phyloP scores from a whole-genome alignment of 306 rosid genomes.

The Castanea crenata region DNA sequence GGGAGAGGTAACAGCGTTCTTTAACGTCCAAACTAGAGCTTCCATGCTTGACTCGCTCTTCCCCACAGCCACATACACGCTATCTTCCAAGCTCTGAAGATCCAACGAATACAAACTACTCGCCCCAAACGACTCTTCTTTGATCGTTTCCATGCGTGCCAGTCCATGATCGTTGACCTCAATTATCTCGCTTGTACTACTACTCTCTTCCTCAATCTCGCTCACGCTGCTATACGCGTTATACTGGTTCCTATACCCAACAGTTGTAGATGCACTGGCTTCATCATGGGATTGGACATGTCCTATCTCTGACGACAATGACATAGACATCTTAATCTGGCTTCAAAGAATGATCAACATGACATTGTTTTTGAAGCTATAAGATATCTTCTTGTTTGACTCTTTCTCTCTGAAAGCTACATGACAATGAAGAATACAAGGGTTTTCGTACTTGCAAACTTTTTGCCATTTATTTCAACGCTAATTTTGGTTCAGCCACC shows the following conservation, averaged over 20 bases:
- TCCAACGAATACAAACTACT: constrained; percentile 19
- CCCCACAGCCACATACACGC: constrained; percentile 74
- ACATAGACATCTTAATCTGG: not conserved
- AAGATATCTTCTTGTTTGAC: too few relatives aligned
- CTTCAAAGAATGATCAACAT: not conserved
- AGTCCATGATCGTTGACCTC: constrained; percentile 20
- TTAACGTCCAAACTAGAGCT: constrained; percentile 62
- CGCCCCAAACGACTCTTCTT: constrained; percentile 33
- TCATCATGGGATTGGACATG: not conserved
- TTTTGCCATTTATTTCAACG: too few relatives aligned
- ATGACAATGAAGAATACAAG: too few relatives aligned
- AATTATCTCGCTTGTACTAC: not conserved
- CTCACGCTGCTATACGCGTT: constrained; percentile 25
- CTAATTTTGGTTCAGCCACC: too few relatives aligned
- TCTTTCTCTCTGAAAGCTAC: too few relatives aligned
- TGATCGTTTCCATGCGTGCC: constrained; percentile 38
- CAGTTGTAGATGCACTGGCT: not conserved
- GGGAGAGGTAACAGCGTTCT: constrained; percentile 33
- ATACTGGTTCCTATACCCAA: not conserved
- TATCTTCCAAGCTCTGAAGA: constrained; percentile 21
- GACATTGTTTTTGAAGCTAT: not conserved
- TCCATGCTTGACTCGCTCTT: constrained; percentile 56
- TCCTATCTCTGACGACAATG: constrained; percentile 4
- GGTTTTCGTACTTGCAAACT: too few relatives aligned
- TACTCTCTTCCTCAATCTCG: constrained; percentile 70